Conservation (phyloP, 2,329 filamentous ascomycete genomes). For the Trichoderma oligosporum region DNA sequence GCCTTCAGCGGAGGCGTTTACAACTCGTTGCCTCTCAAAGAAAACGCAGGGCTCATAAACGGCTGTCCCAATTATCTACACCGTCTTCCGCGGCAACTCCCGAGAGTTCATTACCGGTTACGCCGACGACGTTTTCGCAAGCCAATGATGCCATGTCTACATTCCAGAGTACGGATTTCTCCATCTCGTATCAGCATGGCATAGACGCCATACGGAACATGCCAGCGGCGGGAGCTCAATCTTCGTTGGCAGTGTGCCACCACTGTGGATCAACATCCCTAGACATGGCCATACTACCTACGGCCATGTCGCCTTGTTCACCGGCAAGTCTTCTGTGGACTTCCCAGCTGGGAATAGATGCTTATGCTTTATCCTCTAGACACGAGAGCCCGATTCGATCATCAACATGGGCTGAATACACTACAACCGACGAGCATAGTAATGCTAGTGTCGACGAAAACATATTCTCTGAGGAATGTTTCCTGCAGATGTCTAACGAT, state of each 20-base stretch:
- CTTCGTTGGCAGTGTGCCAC: neutral
- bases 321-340: constrained; percentile 13
- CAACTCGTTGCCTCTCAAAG: constrained; percentile 14
- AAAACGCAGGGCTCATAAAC: constrained; percentile 13
- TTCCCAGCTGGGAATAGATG: constrained; percentile 5
- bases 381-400: constrained; percentile 4
- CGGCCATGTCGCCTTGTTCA: constrained; percentile 4
- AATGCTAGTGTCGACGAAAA: neutral
- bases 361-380: constrained; percentile 10
- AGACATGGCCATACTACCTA: neutral
- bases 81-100: neutral
- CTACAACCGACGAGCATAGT: neutral
- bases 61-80: neutral
- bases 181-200: neutral
- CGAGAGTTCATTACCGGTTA: neutral
- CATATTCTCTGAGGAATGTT: neutral
- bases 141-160: neutral
- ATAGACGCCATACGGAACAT: neutral
- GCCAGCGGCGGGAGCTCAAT: neutral
- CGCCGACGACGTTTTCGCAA: neutral
- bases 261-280: neutral
- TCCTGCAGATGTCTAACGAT: neutral
- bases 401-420: constrained; percentile 3
- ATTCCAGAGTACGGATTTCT: neutral
- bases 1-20: neutral